phyloP scores from a whole-genome alignment of 148 eudicot genomes.

The Fallopia convolvulus region DNA sequence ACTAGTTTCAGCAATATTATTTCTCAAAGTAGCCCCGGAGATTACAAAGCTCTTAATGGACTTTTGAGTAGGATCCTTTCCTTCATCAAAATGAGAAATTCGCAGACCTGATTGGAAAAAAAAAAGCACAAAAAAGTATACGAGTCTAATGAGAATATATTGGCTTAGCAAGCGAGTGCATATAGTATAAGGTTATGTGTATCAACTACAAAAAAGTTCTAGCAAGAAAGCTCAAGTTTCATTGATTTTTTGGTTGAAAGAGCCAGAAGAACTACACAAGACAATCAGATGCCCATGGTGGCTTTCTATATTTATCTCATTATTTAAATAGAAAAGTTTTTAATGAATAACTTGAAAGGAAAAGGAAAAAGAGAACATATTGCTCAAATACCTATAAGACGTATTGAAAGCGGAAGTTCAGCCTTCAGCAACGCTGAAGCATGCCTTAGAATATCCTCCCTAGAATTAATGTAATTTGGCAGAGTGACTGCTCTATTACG shows the following conservation, averaged over 20 bases:
- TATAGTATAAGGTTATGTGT: background rate
- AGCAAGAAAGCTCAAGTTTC: background rate
- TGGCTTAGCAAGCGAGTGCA: background rate
- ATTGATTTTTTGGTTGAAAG: background rate
- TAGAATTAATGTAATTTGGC: constrained; percentile 51
- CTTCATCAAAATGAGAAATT: constrained; percentile 79
- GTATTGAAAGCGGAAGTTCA: constrained; percentile 78
- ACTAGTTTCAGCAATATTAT: constrained; percentile 19
- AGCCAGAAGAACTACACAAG: background rate
- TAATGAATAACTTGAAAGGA: background rate
- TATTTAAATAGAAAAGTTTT: background rate
- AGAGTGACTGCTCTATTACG: constrained; percentile 79
- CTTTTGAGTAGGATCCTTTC: constrained; percentile 61
- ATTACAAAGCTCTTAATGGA: constrained; percentile 65
- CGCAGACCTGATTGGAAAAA: constrained; percentile 59
- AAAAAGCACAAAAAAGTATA: background rate
- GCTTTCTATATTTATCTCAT: background rate
- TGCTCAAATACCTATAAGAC: constrained; percentile 63
- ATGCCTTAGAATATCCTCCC: constrained; percentile 73
- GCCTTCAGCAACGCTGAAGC: constrained; percentile 81
- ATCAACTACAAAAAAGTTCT: background rate
- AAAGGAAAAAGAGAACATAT: background rate
- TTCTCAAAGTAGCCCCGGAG: constrained; percentile 31
- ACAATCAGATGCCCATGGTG: background rate
- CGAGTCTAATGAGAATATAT: background rate